Base-by-base conservation (phyloP, 2,329 filamentous ascomycete genomes). In the Colletotrichum camelliae region DNA sequence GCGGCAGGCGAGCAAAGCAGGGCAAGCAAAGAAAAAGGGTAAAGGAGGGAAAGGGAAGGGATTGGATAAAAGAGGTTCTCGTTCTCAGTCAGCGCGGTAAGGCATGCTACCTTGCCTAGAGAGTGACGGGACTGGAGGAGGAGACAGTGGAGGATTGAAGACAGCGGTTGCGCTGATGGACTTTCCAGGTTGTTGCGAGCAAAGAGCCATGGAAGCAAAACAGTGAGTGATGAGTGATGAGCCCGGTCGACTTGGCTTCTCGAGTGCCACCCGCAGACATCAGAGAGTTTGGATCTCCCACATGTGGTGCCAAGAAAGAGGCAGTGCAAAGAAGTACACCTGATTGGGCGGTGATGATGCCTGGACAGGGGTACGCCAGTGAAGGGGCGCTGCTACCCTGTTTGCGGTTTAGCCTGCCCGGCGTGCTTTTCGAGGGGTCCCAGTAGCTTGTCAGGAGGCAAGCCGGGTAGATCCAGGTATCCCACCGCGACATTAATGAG, bases 231-330 rank as follows among this genome's bases (percentile, higher is more conserved):
- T 27, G 24, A 27, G 37, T 18, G 62, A 27, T 37, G 52, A 68
- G 52, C 31, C 43, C 65, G 24, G 43, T 33, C 60, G 35, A 27
- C n/a, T 58, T 24, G 21, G 58, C 31, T 33, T 18, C 31, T 62
- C 16, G 16, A 62, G 29, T 62, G 60, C 29, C 60, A 62, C 60
- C 37, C 68, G 55, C 52, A 39, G 39, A 55, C 39, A 55, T 67
- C 55, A 55, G 70, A 74, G 72, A 62, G 74, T 76, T 75, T 75
- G 74, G 71, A 71, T 76, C 74, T 76, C 21, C 71, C 70, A 76
- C 61, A 71, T 67, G 74, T 70, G 71, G 74, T 75, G 74, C 74
- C 74, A 76, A 76, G 74, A 76, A 71, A 5, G 74, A 76, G 74
- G 74, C 74, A 76, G 74, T 76, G 74, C 74, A 76, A 62, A 75